Percentiles rank a stretch among this genome's conserved stretches.
Conservation (phyloP, 2,329 filamentous ascomycete genomes). For the Diaporthe aspalathi region DNA sequence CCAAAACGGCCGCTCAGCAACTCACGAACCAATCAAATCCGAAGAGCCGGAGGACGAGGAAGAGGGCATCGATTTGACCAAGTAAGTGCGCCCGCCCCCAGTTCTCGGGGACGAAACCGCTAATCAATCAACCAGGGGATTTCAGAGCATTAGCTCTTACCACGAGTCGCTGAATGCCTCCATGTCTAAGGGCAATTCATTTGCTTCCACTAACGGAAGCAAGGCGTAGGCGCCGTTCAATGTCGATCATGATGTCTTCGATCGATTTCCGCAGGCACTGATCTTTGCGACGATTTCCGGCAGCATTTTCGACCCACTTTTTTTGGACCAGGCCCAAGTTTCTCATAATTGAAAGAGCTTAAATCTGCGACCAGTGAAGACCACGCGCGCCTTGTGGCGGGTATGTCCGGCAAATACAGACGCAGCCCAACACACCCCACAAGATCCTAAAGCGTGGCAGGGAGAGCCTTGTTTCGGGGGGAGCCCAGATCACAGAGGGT, state of each 20-base stretch:
- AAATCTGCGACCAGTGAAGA: neutral
- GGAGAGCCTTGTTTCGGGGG: neutral
- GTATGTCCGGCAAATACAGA: neutral
- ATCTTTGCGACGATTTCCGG: too few species aligned
- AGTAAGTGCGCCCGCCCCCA: constrained; percentile 54
- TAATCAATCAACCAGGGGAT: constrained; percentile 58
- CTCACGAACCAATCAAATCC: constrained; percentile 41
- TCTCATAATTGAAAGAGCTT: too few species aligned
- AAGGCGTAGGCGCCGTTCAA: constrained; percentile 19
- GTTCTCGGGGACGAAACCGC: neutral
- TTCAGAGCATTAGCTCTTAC: constrained; percentile 73
- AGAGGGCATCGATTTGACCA: constrained; percentile 68
- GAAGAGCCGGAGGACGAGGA: constrained; percentile 60
- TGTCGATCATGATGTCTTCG: neutral
- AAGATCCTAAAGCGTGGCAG: too few species aligned
- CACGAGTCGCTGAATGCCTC: constrained; percentile 60
- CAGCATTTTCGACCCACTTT: neutral
- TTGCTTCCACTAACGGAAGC: constrained; percentile 35
- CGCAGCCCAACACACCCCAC: neutral
- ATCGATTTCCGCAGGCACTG: neutral
- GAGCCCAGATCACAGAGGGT: neutral
- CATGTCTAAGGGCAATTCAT: constrained; percentile 39
- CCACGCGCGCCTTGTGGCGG: neutral
- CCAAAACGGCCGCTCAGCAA: constrained; percentile 44
- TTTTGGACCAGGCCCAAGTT: neutral